These are phyloP conservation scores for Pleurotus djamor DNA, from an alignment of 768 basidiomycete genomes.

Conservation along the genomic window DNA sequence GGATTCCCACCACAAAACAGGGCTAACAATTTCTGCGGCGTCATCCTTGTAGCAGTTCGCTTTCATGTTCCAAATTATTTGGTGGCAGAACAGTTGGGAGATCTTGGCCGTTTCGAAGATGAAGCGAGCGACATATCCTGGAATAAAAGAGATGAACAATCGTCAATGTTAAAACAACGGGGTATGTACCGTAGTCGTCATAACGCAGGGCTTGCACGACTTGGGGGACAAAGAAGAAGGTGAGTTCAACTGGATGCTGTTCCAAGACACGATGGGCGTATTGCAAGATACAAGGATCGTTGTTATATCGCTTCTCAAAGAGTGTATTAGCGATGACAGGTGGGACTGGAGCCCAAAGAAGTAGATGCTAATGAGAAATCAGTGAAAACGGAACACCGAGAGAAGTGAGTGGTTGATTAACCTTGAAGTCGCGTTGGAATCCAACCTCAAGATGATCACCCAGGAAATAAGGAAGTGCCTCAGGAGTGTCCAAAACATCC, in stretches of 20 bases:
- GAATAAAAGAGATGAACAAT: background rate
- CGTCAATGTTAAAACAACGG: background rate
- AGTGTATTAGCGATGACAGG: constrained; percentile 79
- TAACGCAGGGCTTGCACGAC: constrained; percentile 94
- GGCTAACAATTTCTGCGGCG: constrained; percentile 71
- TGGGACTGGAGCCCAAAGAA: constrained; percentile 87
- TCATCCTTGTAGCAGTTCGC: constrained; percentile 97
- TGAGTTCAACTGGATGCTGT: constrained; percentile 90
- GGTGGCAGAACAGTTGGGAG: constrained; percentile 97
- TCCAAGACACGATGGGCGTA: constrained; percentile 95
- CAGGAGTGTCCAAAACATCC: constrained; percentile 71
- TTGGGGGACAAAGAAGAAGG: constrained; percentile 99
- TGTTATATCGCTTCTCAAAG: constrained; percentile 83
- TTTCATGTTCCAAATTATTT: constrained; percentile 99
- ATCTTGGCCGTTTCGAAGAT: constrained; percentile 97
- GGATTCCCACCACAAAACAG: background rate
- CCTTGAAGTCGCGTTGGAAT: constrained; percentile 73
- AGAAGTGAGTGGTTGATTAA: constrained; percentile 22
- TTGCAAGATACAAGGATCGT: constrained; percentile 86
- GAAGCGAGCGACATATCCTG: constrained; percentile 93
- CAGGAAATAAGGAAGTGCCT: constrained; percentile 78
- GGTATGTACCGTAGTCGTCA: constrained; percentile 73
- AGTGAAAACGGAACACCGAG: background rate
- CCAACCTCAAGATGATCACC: constrained; percentile 64
- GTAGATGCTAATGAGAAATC: constrained; percentile 57